Conservation (phyloP, 176 grass and related monocot genomes). For the Phyllostachys edulis region DNA sequence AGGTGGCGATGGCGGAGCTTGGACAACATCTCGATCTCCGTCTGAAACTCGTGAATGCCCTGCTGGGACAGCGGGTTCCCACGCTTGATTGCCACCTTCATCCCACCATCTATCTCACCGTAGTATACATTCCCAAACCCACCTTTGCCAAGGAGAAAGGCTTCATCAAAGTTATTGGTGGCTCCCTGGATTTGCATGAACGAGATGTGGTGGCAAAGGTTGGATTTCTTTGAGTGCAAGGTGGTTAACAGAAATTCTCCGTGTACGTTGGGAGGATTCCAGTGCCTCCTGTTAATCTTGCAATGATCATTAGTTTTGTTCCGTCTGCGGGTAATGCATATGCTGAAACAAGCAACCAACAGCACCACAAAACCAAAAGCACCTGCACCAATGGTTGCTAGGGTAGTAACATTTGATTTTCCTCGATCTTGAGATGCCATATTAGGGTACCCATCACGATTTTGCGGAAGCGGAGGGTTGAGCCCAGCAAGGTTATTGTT, state of each 20-base stretch:
- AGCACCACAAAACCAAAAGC: neutral
- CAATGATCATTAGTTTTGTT: neutral
- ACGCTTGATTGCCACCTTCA: slow-evolving; percentile 43
- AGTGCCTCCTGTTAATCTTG: no score
- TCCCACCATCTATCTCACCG: neutral
- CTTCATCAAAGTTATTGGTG: neutral
- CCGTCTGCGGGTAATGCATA: neutral
- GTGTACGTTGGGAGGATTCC: no score
- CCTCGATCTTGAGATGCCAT: neutral
- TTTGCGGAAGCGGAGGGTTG: slow-evolving; percentile 16
- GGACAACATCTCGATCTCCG: slow-evolving; percentile 46
- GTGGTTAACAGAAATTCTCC: no score
- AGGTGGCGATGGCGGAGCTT: slow-evolving; percentile 49
- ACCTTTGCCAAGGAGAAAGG: slow-evolving; percentile 6
- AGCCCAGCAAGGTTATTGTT: slow-evolving; percentile 41
- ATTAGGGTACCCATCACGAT: neutral
- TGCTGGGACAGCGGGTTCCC: slow-evolving; percentile 37
- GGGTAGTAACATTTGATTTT: neutral
- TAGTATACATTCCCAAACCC: slow-evolving; percentile 23
- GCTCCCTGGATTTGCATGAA: neutral
- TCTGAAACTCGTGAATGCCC: slow-evolving; percentile 45
- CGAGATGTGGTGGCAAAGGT: neutral
- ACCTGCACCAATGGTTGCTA: neutral
- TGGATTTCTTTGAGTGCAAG: neutral
- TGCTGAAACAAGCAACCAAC: neutral